Conservation (phyloP, 805 yeast species). For the Wickerhamiella shivajii region DNA sequence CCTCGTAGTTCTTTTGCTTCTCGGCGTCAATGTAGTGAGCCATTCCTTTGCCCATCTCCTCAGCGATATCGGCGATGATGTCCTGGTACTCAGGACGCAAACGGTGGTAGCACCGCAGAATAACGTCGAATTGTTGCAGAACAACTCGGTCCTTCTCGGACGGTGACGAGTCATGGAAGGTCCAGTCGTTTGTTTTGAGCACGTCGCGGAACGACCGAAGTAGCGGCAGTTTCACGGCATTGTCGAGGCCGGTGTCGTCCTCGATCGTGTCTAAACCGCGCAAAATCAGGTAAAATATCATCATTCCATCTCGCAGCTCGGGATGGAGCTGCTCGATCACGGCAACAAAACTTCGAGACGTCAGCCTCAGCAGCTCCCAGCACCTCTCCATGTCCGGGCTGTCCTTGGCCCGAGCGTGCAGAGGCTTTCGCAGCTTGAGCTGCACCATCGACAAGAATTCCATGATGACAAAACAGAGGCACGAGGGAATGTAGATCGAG, state of each 20-base stretch:
- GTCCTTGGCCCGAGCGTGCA: slow-evolving; percentile 34
- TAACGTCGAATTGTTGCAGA: slow-evolving; percentile 58
- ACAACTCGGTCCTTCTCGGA: slow-evolving; percentile 72
- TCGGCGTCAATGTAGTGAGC: slow-evolving; percentile 78
- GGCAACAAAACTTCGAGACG: slow-evolving; percentile 89
- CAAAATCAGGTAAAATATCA: slow-evolving; percentile 71
- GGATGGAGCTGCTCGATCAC: slow-evolving; percentile 87
- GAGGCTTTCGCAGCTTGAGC: slow-evolving; percentile 22
- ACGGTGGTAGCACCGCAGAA: slow-evolving; percentile 56
- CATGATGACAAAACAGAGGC: slow-evolving; percentile 5
- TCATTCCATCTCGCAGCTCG: slow-evolving; percentile 60
- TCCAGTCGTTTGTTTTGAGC: slow-evolving; percentile 58
- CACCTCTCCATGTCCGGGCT: slow-evolving; percentile 42
- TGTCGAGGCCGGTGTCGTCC: slow-evolving; percentile 82
- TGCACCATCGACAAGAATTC: slow-evolving; percentile 6
- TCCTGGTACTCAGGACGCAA: slow-evolving; percentile 65
- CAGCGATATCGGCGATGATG: slow-evolving; percentile 61
- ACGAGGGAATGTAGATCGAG: too few species aligned
- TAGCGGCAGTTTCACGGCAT: slow-evolving; percentile 56
- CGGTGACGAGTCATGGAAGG: slow-evolving; percentile 54
- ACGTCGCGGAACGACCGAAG: slow-evolving; percentile 49
- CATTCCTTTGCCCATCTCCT: slow-evolving; percentile 95
- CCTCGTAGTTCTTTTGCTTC: slow-evolving; percentile 54
- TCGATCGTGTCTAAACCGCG: slow-evolving; percentile 93
- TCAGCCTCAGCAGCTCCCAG: slow-evolving; percentile 45